Evolutionary conservation across 2,329 filamentous ascomycete genomes (phyloP).

Genomic region (Fusarium proliferatum): DNA sequence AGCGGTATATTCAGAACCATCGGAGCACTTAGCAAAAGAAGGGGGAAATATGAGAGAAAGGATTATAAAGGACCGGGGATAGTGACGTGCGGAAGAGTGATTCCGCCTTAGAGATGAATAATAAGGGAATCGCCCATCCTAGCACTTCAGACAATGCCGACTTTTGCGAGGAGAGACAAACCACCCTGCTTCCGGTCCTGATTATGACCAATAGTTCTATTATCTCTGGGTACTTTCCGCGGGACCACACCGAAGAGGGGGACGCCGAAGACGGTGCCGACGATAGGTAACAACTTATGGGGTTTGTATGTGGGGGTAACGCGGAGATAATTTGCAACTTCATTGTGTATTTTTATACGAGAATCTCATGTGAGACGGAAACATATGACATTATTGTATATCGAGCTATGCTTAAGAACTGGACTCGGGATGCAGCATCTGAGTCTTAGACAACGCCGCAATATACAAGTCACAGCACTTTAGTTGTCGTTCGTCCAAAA

Average conservation of each 20-base stretch:
- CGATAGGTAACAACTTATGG: conserved; percentile 11
- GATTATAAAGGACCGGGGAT: conserved; percentile 1
- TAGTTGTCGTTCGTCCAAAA: background rate
- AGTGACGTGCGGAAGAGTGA: conserved; percentile 30
- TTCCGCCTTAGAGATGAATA: conserved; percentile 11
- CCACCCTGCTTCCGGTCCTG: conserved; percentile 7
- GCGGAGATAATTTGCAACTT: conserved; percentile 2
- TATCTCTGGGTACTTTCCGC: conserved; percentile 9
- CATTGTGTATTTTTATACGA: background rate
- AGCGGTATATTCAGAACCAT: background rate
- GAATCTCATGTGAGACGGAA: background rate
- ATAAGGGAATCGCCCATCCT: background rate
- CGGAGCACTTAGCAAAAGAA: background rate
- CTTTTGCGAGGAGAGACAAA: conserved; percentile 7
- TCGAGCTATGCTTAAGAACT: background rate
- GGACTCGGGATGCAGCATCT: background rate
- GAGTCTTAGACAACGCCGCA: background rate
- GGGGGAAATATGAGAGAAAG: background rate
- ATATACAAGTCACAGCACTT: background rate
- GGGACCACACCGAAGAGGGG: conserved; percentile 16
- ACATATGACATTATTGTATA: background rate
- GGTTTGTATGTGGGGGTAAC: conserved; percentile 14
- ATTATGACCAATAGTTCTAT: conserved; percentile 23
- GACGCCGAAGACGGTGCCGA: conserved; percentile 37
- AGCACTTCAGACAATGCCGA: conserved; percentile 9